phyloP scores from a whole-genome alignment of 2,329 filamentous ascomycete species.

The Colletotrichum viniferum region DNA sequence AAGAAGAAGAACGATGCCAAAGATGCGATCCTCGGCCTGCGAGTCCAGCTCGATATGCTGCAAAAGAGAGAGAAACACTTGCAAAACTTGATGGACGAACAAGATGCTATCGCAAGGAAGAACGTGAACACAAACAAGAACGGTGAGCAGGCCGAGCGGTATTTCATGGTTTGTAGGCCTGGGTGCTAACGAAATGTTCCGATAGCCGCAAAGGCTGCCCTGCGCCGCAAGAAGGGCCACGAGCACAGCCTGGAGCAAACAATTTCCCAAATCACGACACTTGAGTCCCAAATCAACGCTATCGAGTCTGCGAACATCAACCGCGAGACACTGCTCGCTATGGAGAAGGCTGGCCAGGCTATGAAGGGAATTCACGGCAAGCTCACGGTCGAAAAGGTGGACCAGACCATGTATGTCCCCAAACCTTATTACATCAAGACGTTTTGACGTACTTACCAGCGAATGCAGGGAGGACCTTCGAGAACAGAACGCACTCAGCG shows the following conservation, averaged over 20 bases:
- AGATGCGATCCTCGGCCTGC: slow-evolving; percentile 89
- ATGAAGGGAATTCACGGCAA: slow-evolving; percentile 94
- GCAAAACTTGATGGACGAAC: slow-evolving; percentile 90
- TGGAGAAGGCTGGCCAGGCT: slow-evolving; percentile 87
- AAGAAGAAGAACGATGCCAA: slow-evolving; percentile 83
- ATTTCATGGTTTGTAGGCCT: neutral
- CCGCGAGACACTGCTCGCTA: slow-evolving; percentile 90
- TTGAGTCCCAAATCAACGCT: slow-evolving; percentile 94
- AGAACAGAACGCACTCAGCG: slow-evolving; percentile 90
- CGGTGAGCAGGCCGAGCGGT: slow-evolving; percentile 60
- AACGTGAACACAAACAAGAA: slow-evolving; percentile 89
- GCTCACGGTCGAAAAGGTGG: slow-evolving; percentile 92
- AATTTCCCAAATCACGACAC: slow-evolving; percentile 82
- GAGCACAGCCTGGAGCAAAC: slow-evolving; percentile 94
- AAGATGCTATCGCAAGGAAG: slow-evolving; percentile 87
- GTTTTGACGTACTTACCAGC: neutral
- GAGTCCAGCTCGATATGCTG: slow-evolving; percentile 93
- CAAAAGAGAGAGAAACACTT: slow-evolving; percentile 95
- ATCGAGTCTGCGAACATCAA: slow-evolving; percentile 99
- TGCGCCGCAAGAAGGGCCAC: slow-evolving; percentile 93
- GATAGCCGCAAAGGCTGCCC: slow-evolving; percentile 84
- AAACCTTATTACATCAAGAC: neutral
- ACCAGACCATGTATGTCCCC: slow-evolving; percentile 83
- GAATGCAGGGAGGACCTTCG: slow-evolving; percentile 78
- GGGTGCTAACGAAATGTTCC: neutral